Evolutionary conservation across 2,329 filamentous ascomycete genomes (phyloP).

Genomic region (Coniella vitis): DNA sequence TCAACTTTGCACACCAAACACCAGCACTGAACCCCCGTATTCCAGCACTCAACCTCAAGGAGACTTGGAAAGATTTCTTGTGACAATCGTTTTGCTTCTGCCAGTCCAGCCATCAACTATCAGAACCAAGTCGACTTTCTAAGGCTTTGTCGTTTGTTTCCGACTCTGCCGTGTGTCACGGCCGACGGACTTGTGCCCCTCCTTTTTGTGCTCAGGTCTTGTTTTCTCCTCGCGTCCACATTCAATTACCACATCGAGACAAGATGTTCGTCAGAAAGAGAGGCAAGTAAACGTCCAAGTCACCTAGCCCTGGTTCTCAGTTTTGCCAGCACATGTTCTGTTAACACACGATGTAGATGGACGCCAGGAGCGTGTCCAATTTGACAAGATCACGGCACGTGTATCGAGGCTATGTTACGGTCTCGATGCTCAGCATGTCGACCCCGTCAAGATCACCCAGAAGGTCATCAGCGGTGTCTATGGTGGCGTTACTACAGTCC

Average conservation of each 20-base stretch:
- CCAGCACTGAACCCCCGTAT: background rate
- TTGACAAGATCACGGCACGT: slow-evolving; percentile 99
- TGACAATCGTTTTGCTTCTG: background rate
- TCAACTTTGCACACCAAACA: background rate
- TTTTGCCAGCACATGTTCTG: background rate
- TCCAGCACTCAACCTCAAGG: background rate
- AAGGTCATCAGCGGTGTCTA: slow-evolving; percentile 99
- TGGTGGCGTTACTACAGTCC: slow-evolving; percentile 91
- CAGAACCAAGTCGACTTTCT: background rate
- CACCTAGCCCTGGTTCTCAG: background rate
- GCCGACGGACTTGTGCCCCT: slow-evolving; percentile 5
- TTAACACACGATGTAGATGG: slow-evolving; percentile 57
- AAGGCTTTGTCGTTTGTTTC: background rate
- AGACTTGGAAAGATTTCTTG: background rate
- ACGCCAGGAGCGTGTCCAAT: slow-evolving; percentile 99
- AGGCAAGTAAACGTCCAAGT: slow-evolving; percentile 39
- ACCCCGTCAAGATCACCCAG: slow-evolving; percentile 95
- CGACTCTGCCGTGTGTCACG: slow-evolving; percentile 4
- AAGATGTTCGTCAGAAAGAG: slow-evolving; percentile 59
- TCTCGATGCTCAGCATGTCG: slow-evolving; percentile 88
- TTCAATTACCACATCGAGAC: slow-evolving; percentile 21
- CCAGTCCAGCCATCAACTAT: background rate
- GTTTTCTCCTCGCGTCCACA: background rate
- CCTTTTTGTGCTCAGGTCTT: background rate
- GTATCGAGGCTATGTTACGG: slow-evolving; percentile 97